phyloP scores from a whole-genome alignment of 768 basidiomycete genomes.

The Rhodosporidiobolus odoratus region DNA sequence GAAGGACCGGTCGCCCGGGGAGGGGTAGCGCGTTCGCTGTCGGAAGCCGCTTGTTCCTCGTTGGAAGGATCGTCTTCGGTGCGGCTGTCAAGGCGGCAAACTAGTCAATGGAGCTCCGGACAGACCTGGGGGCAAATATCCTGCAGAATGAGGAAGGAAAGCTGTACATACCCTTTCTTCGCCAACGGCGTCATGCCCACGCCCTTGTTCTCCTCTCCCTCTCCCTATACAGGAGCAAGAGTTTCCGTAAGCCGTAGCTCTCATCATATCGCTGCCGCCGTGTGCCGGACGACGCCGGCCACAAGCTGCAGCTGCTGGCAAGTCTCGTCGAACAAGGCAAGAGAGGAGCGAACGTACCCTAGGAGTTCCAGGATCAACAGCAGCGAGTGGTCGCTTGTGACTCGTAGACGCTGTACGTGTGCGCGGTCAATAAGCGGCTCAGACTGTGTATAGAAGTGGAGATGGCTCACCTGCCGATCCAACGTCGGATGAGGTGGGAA shows the following conservation, averaged over 20 bases:
- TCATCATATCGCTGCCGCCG: background rate
- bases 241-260: background rate
- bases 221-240: conserved; percentile 15
- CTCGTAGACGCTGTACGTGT: background rate
- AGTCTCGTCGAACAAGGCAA: background rate
- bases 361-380: conserved; percentile 23
- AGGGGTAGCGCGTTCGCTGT: background rate
- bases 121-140: no score
- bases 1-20: background rate
- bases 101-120: no score
- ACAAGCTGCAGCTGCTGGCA: background rate
- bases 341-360: background rate
- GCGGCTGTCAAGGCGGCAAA: background rate
- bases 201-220: conserved; percentile 12
- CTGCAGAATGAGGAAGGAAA: background rate
- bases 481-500: no score
- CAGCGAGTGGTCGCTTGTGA: conserved; percentile 20
- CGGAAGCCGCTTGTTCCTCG: background rate
- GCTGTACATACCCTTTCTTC: conserved; percentile 28
- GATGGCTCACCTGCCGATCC: conserved; percentile 4
- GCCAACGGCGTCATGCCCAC: conserved; percentile 28
- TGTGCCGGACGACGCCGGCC: background rate
- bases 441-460: background rate
- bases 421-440: background rate
- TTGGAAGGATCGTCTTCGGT: background rate